Evolutionary conservation across 2,329 filamentous ascomycete species (phyloP).

Genomic region (Ophiostoma pallidulum): DNA sequence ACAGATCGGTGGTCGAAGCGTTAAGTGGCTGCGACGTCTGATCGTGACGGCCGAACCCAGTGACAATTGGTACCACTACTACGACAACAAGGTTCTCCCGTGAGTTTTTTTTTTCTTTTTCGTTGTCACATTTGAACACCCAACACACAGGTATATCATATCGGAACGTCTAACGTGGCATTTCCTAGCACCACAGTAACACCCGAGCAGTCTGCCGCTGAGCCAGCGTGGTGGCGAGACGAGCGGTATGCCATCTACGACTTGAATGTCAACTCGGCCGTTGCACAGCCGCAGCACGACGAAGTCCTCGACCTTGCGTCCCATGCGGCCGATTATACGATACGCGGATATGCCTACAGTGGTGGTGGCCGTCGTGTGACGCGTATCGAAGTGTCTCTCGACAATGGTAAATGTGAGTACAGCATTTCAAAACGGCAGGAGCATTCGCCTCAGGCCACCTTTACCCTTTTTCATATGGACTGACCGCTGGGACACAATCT

Average conservation of each 20-base stretch:
- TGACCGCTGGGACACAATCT: too few species aligned
- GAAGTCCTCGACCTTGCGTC: constrained; percentile 23
- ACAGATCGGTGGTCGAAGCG: constrained; percentile 83
- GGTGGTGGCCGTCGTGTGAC: constrained; percentile 80
- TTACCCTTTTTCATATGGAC: too few species aligned
- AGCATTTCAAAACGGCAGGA: too few species aligned
- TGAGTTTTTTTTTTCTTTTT: not conserved
- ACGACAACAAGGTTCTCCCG: constrained; percentile 83
- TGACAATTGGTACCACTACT: constrained; percentile 92
- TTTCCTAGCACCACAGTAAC: constrained; percentile 57
- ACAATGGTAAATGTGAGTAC: constrained; percentile 59
- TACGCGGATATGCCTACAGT: constrained; percentile 77
- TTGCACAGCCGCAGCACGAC: constrained; percentile 41
- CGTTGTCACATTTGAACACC: too few species aligned
- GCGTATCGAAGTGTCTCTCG: constrained; percentile 71
- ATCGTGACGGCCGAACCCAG: constrained; percentile 70
- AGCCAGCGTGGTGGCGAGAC: constrained; percentile 55
- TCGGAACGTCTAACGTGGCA: not conserved
- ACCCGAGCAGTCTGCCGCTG: constrained; percentile 43
- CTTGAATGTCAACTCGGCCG: constrained; percentile 73
- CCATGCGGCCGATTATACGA: constrained; percentile 39
- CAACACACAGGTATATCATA: not conserved
- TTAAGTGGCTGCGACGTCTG: constrained; percentile 83
- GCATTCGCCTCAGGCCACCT: not conserved
- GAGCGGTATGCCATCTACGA: constrained; percentile 92